These are phyloP conservation scores for Colletotrichum caudatum DNA, from an alignment of 2,329 filamentous ascomycete species.

Conservation along the genomic window DNA sequence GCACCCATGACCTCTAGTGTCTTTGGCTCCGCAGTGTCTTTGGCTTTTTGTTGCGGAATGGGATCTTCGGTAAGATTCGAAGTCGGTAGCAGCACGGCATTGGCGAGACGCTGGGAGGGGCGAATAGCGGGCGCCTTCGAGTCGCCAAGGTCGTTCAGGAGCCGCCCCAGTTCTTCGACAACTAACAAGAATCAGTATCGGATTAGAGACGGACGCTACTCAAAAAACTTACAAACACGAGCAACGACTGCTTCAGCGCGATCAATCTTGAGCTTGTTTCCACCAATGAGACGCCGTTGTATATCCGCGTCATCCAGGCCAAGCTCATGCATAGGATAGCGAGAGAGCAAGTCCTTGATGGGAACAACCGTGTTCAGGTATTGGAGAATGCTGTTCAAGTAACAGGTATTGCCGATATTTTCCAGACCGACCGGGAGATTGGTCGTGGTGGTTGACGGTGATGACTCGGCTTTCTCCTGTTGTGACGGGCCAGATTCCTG, in stretches of 20 bases:
- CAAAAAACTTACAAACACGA: conserved; percentile 76
- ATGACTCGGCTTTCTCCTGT: not conserved
- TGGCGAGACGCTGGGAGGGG: conserved; percentile 82
- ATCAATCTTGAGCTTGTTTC: conserved; percentile 64
- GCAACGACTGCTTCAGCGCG: conserved; percentile 72
- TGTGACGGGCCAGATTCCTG: conserved; percentile 5
- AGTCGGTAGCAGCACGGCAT: conserved; percentile 77
- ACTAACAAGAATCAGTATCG: conserved; percentile 66
- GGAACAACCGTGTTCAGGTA: conserved; percentile 92
- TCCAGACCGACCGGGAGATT: conserved; percentile 84
- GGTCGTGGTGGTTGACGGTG: not conserved
- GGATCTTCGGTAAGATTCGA: conserved; percentile 43
- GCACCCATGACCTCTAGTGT: conserved; percentile 39
- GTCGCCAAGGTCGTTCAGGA: conserved; percentile 79
- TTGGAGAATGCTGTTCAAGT: conserved; percentile 95
- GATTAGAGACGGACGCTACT: conserved; percentile 49
- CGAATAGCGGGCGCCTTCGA: conserved; percentile 72
- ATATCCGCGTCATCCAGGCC: conserved; percentile 74
- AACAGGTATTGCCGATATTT: conserved; percentile 98
- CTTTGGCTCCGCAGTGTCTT: conserved; percentile 14
- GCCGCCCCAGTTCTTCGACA: conserved; percentile 75
- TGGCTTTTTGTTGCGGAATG: not conserved
- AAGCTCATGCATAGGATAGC: conserved; percentile 79
- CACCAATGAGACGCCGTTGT: conserved; percentile 78
- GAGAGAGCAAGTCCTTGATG: conserved; percentile 82